Evolutionary conservation across 768 basidiomycete genomes (phyloP).

Genomic region (Auricularia heimuer): DNA sequence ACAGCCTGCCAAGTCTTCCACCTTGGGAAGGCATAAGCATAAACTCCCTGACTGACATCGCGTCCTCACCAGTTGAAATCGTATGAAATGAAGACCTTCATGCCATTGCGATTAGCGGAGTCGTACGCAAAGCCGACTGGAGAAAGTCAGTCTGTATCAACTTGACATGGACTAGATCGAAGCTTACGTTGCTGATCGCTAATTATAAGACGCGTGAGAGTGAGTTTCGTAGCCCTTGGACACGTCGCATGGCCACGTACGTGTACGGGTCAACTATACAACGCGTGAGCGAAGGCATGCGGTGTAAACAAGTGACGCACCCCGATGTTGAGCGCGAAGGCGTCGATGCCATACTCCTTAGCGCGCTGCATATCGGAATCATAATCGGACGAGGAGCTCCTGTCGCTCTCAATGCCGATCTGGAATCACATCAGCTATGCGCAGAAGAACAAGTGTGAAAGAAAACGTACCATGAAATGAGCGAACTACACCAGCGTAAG

Average conservation of each 20-base stretch:
- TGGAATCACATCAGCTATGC: background rate
- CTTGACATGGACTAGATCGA: background rate
- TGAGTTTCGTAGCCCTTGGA: too few relatives aligned
- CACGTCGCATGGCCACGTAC: background rate
- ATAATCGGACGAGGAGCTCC: background rate
- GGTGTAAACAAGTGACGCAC: background rate
- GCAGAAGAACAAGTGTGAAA: background rate
- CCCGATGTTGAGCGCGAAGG: conserved; percentile 1
- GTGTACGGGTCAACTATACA: background rate
- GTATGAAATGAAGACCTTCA: conserved; percentile 1
- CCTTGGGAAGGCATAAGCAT: background rate
- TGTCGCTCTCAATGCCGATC: background rate
- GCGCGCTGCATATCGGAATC: conserved; percentile 1
- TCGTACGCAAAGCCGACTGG: background rate
- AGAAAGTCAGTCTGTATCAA: background rate
- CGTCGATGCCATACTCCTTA: background rate
- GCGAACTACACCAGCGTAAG: background rate
- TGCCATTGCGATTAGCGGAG: background rate
- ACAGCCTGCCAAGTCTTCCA: background rate
- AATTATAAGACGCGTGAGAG: too few relatives aligned
- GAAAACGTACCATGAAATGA: background rate
- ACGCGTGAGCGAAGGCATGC: background rate
- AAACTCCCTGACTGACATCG: background rate
- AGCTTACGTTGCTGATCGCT: background rate
- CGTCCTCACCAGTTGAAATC: background rate